Conservation (phyloP, 768 basidiomycete species). For the Kwoniella europaea region DNA sequence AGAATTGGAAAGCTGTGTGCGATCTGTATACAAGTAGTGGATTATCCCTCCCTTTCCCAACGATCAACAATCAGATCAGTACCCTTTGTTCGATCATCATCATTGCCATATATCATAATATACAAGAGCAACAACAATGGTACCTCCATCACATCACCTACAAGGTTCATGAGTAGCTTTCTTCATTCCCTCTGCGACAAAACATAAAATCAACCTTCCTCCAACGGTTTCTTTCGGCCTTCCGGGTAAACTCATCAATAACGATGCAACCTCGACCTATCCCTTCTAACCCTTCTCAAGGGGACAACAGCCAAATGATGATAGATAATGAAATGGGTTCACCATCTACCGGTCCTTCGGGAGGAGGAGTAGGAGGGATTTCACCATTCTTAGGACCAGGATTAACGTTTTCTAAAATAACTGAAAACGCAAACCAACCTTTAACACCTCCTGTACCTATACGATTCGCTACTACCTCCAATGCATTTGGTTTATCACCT, state of each 20-base stretch:
- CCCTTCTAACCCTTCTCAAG: slow-evolving; percentile 15
- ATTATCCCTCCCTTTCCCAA: neutral
- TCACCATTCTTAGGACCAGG: neutral
- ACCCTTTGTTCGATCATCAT: slow-evolving; percentile 1
- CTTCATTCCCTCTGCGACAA: neutral
- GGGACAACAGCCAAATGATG: neutral
- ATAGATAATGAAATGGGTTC: slow-evolving; percentile 25
- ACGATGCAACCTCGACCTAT: slow-evolving; percentile 31
- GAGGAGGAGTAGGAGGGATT: neutral
- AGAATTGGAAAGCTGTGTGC: neutral
- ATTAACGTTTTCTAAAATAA: slow-evolving; percentile 9
- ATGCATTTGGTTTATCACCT: slow-evolving; percentile 47
- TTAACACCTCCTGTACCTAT: slow-evolving; percentile 24
- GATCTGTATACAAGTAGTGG: no score
- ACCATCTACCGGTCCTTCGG: neutral
- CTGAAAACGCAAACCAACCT: slow-evolving; percentile 1
- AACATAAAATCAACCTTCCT: neutral
- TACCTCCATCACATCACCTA: neutral
- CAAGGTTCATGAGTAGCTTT: neutral
- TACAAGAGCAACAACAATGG: neutral
- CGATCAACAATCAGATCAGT: neutral
- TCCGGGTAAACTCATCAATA: neutral
- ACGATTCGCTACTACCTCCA: slow-evolving; percentile 40
- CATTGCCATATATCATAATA: neutral
- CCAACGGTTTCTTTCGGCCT: neutral